Evolutionary conservation across 225 moss, liverwort and hornwort species (phyloP), one percentile per base, ranked within the genome.

Genomic region (Asterella californica): DNA sequence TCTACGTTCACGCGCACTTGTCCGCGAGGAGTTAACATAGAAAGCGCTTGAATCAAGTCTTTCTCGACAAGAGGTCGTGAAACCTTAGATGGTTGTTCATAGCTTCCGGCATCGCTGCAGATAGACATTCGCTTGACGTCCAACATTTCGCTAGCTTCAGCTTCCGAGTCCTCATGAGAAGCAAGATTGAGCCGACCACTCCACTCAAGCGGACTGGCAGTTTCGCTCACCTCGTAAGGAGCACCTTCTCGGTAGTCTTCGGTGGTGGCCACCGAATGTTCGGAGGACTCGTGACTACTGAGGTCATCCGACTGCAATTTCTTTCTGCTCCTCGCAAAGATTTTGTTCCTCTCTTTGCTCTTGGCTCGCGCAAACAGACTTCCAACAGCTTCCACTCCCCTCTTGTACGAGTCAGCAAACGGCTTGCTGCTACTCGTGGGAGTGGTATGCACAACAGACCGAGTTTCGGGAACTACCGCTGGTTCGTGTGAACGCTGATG

Each of bases 321-420:
- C 77, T 78, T 84, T 47, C 77, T 72, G 76, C 64, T 81, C 65
- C 83, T 80, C 17, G 72, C 77, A 77, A 84, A 84, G 72, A 84
- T 84, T 70, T 81, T 84, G 57, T 81, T 81, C 78, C 81, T 81
- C 72, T 85, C 78, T 82, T 81, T 85, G 81, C 84, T 85, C 72
- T 82, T 85, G 66, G 81, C 84, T 85, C 84, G 81, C n/a, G 84
- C 81, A 68, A 85, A 85, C 73, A 81, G 38, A 79, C 81, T 85
- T 61, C 84, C 81, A 50, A 85, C 84, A 49, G 84, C 84, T 67
- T 85, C 81, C 21, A 85, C 84, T 74, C 84, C 81, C 73, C 78
- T 74, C 81, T 85, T 85, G 81, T 85, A 79, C 33, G 81, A 81
- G 21, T 82, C 84, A 59, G 75, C 78, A 61, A 85, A 82, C 74